Base-by-base conservation (phyloP, 148 eudicot genomes). In the Cornus florida region DNA sequence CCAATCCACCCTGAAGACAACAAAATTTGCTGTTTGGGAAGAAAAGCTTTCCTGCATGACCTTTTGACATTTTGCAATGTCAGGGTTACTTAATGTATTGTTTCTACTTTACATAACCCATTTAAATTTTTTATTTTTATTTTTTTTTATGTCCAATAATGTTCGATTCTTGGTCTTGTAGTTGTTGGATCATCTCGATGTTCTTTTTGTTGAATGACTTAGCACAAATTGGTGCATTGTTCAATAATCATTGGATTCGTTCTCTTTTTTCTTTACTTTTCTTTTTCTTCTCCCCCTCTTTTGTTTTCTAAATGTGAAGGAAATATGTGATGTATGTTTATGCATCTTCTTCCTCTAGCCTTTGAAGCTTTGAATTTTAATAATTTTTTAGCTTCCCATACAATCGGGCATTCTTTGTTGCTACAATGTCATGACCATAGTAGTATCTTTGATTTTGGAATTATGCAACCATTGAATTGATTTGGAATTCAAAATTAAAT, bases 11-110 rank as follows among this genome's bases (percentile, higher is more conserved):
- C 83, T 78, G 83, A 78, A 81, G 80, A 66, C 78, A 69, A 65
- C 83, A 83, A 81, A 77, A 43, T 67, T 81, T 64, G 76, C 87
- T 79, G 70, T 43, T 35, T 69, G 62, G 35, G 64, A 60, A 73
- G 85, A 84, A 82, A 81, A 77, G 78, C 66, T 39, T 78, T 67
- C 60, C 83, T 85, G 89, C 85, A 89, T 89, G 92, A 89, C 80
- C 79, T 82, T 79, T 82, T 89, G 92, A 89, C 81, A 75, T 83
- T 77, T 75, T 43, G 80, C 83, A 66, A 89, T 89, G 92, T 89
- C 92, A 43, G 92, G 92, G 83, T 83, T 89, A 79, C 84, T 89
- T 53, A 89, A 89, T 87, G 92, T 89, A 89, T 22, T 64, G 77
- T 60, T 71, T 59, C 78, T 64, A 70, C 83, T 73, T 35, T 56